Conservation (phyloP, 2,329 filamentous ascomycete species). For the Hortaea sp. region DNA sequence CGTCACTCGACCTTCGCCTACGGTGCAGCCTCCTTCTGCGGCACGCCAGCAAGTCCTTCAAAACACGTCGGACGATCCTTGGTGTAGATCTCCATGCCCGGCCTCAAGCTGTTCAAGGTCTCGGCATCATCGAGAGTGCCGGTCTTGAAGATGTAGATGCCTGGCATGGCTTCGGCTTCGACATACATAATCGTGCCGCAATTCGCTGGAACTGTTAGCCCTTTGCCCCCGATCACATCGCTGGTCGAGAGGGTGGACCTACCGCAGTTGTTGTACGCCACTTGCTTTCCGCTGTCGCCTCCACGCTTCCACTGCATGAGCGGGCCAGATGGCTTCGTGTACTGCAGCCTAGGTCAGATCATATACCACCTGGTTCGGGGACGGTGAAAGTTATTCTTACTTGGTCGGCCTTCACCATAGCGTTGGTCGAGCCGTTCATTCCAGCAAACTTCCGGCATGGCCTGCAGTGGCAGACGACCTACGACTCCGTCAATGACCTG, state of each 20-base stretch:
- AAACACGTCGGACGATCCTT: slow-evolving; percentile 22
- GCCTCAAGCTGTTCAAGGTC: slow-evolving; percentile 12
- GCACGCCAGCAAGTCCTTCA: slow-evolving; percentile 11
- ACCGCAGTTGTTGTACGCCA: slow-evolving; percentile 18
- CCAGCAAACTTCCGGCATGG: slow-evolving; percentile 25
- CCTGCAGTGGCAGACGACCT: slow-evolving; percentile 22
- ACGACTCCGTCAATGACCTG: background rate
- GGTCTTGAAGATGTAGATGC: slow-evolving; percentile 21
- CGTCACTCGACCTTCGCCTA: background rate
- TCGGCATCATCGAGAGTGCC: slow-evolving; percentile 23
- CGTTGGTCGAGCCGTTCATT: slow-evolving; percentile 21
- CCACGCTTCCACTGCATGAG: slow-evolving; percentile 15
- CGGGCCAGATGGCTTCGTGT: slow-evolving; percentile 20
- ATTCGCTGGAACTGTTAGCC: slow-evolving; percentile 10
- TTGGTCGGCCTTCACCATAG: slow-evolving; percentile 17
- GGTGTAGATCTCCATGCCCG: slow-evolving; percentile 21
- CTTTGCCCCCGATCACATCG: no score
- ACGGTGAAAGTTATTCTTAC: slow-evolving; percentile 6
- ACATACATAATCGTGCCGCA: slow-evolving; percentile 22
- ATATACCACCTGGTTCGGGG: background rate
- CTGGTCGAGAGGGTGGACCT: background rate
- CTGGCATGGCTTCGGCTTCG: slow-evolving; percentile 14
- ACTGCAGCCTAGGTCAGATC: slow-evolving; percentile 10
- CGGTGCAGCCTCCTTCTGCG: slow-evolving; percentile 16
- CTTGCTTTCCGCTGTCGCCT: slow-evolving; percentile 22